phyloP scores from a whole-genome alignment of 495 filamentous ascomycete species.

The Penicillium manginii region DNA sequence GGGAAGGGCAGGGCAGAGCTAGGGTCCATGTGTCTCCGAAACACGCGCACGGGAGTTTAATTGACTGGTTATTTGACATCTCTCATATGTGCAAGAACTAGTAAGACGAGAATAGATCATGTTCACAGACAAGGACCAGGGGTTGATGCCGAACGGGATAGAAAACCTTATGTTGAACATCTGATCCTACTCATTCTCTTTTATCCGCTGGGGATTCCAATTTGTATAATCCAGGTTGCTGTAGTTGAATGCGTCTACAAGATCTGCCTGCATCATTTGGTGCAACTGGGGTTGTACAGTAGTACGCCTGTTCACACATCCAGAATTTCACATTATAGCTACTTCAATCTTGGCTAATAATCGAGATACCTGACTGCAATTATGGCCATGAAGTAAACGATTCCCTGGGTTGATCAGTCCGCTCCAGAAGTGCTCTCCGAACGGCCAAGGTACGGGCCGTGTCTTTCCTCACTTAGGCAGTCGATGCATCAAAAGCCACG shows the following conservation, averaged over 20 bases:
- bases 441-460: slow-evolving; percentile 1
- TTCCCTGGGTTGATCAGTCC: too few relatives aligned
- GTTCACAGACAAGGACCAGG: background rate
- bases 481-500: background rate
- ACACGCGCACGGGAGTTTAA: slow-evolving; percentile 10
- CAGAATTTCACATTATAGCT: slow-evolving; percentile 8
- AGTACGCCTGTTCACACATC: slow-evolving; percentile 21
- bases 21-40: slow-evolving; percentile 6
- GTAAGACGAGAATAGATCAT: slow-evolving; percentile 4
- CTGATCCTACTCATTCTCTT: background rate
- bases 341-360: background rate
- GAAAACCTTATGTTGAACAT: background rate
- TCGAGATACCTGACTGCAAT: background rate
- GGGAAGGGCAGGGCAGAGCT: background rate
- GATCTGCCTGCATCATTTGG: slow-evolving; percentile 1
- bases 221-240: slow-evolving; percentile 6
- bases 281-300: slow-evolving; percentile 27
- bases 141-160: background rate
- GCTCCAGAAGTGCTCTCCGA: too few relatives aligned
- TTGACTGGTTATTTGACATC: background rate
- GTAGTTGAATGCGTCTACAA: slow-evolving; percentile 14
- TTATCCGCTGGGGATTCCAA: background rate
- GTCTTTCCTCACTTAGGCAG: background rate
- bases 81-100: background rate
- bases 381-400: too few relatives aligned